Conservation (phyloP, 2,329 filamentous ascomycete genomes). For the Chlorencoelia australis region DNA sequence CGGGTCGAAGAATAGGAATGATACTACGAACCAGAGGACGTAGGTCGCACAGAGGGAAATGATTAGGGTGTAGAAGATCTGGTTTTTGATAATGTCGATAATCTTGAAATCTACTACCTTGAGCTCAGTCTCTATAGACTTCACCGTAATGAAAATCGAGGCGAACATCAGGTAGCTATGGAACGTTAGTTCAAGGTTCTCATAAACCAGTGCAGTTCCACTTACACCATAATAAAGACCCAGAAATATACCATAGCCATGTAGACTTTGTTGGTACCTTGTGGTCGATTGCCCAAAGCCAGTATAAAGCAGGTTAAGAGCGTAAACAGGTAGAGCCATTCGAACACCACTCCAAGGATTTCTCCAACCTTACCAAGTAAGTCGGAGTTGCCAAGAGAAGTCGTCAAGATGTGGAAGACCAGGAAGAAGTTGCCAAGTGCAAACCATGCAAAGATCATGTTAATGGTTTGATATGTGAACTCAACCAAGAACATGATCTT, state of each 20-base stretch:
- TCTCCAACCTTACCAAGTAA: slow-evolving; percentile 69
- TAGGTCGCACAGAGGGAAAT: slow-evolving; percentile 89
- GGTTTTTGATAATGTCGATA: slow-evolving; percentile 69
- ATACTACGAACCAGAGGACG: slow-evolving; percentile 83
- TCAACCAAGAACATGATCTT: slow-evolving; percentile 88
- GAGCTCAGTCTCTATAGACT: slow-evolving; percentile 67
- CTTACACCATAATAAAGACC: slow-evolving; percentile 85
- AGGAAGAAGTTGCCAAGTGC: slow-evolving; percentile 98
- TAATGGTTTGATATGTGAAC: slow-evolving; percentile 87
- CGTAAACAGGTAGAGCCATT: slow-evolving; percentile 90
- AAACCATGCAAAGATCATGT: slow-evolving; percentile 99
- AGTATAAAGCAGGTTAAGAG: slow-evolving; percentile 92
- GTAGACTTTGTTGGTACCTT: slow-evolving; percentile 89
- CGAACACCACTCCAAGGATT: slow-evolving; percentile 80
- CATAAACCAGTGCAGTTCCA: slow-evolving; percentile 14
- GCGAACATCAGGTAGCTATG: slow-evolving; percentile 82
- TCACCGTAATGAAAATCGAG: slow-evolving; percentile 86
- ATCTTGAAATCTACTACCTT: slow-evolving; percentile 54
- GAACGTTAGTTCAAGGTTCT: slow-evolving; percentile 6
- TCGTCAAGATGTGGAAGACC: slow-evolving; percentile 93
- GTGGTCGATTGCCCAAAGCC: slow-evolving; percentile 85
- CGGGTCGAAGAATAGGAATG: slow-evolving; percentile 90
- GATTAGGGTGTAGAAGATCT: slow-evolving; percentile 86
- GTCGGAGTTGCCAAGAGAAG: slow-evolving; percentile 59
- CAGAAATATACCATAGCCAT: slow-evolving; percentile 98